Percentiles rank a stretch among this genome's conserved stretches.
Conservation (phyloP, 768 basidiomycete species). For the Tephrocybe sp. region DNA sequence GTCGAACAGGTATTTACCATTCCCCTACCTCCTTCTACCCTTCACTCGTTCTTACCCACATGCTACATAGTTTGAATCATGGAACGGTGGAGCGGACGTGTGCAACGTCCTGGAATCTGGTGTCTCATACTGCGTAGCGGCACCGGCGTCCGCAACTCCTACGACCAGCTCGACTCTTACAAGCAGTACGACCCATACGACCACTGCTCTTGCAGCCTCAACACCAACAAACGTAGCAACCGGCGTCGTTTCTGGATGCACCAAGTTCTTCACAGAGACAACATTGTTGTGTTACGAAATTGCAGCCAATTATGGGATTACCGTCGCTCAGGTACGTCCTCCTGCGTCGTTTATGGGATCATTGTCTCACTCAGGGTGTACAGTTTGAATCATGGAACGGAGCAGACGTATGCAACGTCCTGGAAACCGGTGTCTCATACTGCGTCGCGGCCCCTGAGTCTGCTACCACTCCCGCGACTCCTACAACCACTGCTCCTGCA, state of each 20-base stretch:
- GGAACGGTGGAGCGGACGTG: slow-evolving; percentile 9
- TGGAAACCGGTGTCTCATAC: slow-evolving; percentile 7
- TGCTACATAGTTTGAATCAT: slow-evolving; percentile 8
- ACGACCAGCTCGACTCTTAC: too few species aligned
- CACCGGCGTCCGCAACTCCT: too few species aligned
- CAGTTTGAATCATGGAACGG: slow-evolving; percentile 13
- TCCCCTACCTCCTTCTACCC: not conserved
- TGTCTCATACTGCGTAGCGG: slow-evolving; percentile 6
- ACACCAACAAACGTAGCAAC: slow-evolving; percentile 4
- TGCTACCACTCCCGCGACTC: not conserved
- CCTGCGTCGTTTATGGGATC: not conserved
- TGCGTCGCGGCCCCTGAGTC: too few species aligned
- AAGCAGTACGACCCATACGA: not conserved
- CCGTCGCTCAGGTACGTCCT: slow-evolving; percentile 1
- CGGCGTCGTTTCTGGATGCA: slow-evolving; percentile 6
- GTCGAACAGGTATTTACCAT: not conserved
- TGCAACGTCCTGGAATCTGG: slow-evolving; percentile 8
- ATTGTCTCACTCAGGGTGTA: not conserved
- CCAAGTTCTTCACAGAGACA: slow-evolving; percentile 5
- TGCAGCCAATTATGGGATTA: slow-evolving; percentile 1
- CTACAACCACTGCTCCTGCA: not conserved
- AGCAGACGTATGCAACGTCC: slow-evolving; percentile 8
- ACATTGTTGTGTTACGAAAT: not conserved
- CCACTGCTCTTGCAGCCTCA: not conserved
- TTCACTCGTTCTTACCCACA: not conserved